phyloP scores from a whole-genome alignment of 2,329 filamentous ascomycete species.

The Penicillium oxalicum region DNA sequence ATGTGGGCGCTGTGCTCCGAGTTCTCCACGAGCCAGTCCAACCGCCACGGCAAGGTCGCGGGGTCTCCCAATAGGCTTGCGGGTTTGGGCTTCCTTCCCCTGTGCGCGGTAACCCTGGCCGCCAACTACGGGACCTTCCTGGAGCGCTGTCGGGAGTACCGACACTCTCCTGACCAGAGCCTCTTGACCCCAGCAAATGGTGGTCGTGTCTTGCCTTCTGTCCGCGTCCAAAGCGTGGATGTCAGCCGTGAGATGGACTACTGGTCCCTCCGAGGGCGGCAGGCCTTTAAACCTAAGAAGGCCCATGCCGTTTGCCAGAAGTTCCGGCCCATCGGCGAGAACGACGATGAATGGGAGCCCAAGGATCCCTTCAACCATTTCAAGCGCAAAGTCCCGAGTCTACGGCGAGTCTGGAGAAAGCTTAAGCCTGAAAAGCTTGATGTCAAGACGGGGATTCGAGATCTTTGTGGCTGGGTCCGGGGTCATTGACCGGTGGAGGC shows the following conservation, averaged over 20 bases:
- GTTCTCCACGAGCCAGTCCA: slow-evolving; percentile 13
- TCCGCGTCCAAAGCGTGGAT: slow-evolving; percentile 19
- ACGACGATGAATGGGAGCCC: background rate
- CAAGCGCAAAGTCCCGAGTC: background rate
- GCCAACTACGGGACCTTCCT: slow-evolving; percentile 26
- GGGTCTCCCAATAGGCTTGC: slow-evolving; percentile 1
- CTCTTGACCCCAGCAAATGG: slow-evolving; percentile 22
- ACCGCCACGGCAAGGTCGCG: background rate
- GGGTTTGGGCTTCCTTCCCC: slow-evolving; percentile 26
- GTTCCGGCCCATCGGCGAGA: background rate
- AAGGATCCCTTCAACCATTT: background rate
- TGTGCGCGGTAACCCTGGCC: slow-evolving; percentile 29
- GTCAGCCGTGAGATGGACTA: background rate
- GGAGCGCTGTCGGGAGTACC: slow-evolving; percentile 13
- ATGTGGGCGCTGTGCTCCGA: slow-evolving; percentile 31
- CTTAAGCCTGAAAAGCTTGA: background rate
- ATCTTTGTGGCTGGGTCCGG: background rate
- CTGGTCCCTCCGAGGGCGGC: background rate
- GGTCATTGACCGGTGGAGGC: background rate
- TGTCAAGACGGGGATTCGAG: background rate
- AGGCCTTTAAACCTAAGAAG: background rate
- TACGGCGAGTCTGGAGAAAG: background rate
- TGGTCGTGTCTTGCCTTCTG: slow-evolving; percentile 22
- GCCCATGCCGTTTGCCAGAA: background rate
- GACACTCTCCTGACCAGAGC: background rate